These are phyloP conservation scores for Alternaria panax DNA, from an alignment of 2,329 filamentous ascomycete genomes.

Conservation along the genomic window DNA sequence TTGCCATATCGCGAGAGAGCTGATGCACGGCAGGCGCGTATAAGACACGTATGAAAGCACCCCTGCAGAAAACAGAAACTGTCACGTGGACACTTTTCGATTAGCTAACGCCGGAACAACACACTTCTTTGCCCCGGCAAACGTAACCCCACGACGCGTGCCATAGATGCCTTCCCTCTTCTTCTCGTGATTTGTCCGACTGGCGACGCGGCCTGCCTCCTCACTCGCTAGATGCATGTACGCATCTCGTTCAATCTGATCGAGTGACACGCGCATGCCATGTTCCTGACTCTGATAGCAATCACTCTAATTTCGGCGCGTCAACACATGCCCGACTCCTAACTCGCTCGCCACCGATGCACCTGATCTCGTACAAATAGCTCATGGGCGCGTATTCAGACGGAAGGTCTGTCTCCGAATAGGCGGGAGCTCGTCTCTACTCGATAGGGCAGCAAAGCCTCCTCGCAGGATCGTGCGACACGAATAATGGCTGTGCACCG, in stretches of 20 bases:
- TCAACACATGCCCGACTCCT: neutral
- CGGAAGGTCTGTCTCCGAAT: neutral
- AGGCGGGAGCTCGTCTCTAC: neutral
- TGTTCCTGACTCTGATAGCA: neutral
- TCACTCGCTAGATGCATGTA: neutral
- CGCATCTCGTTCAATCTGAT: neutral
- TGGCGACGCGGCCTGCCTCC: neutral
- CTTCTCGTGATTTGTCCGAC: slow-evolving; percentile 1
- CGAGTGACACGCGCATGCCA: slow-evolving; percentile 4
- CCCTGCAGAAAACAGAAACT: neutral
- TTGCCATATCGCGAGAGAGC: neutral
- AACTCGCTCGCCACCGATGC: neutral
- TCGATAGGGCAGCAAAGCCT: neutral
- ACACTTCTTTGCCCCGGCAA: slow-evolving; percentile 3
- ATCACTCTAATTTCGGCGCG: neutral
- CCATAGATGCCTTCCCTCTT: slow-evolving; percentile 9
- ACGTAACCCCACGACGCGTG: slow-evolving; percentile 11
- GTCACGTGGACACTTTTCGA: slow-evolving; percentile 10
- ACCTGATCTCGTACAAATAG: neutral
- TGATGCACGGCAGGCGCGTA: neutral
- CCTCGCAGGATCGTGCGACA: neutral
- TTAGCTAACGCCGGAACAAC: slow-evolving; percentile 14
- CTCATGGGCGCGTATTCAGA: neutral
- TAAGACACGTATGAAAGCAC: neutral
- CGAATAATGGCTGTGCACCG: neutral